These are phyloP conservation scores for Penicillium parvum DNA, from an alignment of 495 filamentous ascomycete genomes.

Conservation along the genomic window DNA sequence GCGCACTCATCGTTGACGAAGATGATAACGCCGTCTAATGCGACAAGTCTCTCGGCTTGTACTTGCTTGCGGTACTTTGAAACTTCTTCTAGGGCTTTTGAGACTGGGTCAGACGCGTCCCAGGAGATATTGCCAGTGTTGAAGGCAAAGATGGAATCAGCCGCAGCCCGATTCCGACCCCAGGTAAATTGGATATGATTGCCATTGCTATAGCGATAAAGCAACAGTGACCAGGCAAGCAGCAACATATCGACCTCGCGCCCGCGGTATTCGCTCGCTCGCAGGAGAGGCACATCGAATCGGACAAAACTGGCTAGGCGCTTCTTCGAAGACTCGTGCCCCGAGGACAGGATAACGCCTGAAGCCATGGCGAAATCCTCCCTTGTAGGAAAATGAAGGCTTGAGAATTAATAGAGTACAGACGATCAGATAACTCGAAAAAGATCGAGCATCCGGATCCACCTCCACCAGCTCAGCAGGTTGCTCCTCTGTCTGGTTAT, in stretches of 20 bases:
- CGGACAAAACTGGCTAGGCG: conserved; percentile 4
- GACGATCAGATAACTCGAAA: neutral
- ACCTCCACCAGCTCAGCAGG: neutral
- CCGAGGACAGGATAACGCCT: conserved; percentile 2
- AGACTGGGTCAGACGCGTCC: neutral
- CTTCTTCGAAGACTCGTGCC: neutral
- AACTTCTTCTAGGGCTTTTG: conserved; percentile 1
- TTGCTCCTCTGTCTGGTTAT: neutral
- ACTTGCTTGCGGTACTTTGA: conserved; percentile 2
- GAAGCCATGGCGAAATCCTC: conserved; percentile 2
- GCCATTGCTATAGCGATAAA: conserved; percentile 9
- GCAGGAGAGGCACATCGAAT: conserved; percentile 5
- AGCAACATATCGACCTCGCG: conserved; percentile 6
- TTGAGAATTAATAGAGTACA: neutral
- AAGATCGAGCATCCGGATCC: neutral
- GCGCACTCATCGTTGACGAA: conserved; percentile 9
- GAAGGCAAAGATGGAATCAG: conserved; percentile 6
- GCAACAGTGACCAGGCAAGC: conserved; percentile 6
- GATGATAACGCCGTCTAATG: conserved; percentile 1
- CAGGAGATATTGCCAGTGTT: neutral
- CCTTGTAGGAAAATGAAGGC: neutral
- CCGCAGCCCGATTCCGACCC: conserved; percentile 4
- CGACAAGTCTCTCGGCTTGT: neutral
- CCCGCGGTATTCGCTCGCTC: conserved; percentile 3
- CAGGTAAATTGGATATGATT: conserved; percentile 7